Evolutionary conservation across 2,329 filamentous ascomycete species (phyloP), one percentile per base, ranked within the genome.

Genomic region (Aspergillus uvarum): DNA sequence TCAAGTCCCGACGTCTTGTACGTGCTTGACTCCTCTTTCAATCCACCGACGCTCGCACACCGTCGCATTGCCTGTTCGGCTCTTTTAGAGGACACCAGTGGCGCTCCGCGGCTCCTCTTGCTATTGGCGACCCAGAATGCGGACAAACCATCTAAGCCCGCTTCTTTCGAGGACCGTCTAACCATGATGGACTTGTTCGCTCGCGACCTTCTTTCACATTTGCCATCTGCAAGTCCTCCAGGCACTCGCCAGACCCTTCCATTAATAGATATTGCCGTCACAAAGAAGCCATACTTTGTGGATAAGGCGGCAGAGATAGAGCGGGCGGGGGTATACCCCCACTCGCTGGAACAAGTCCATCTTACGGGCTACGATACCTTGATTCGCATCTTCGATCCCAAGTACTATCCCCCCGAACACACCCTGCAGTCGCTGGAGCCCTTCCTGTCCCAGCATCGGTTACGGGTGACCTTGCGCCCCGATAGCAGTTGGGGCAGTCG

Each of bases 11-110:
- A 67, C n/a, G 66, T 70, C n/a, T 80, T 89, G 55, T 86, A 86
- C 72, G 85, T 89, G 58, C 79, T 88, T 50, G 86, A 88, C 69
- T 87, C 85, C 0, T 87, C 85, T 24, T 88, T 87, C 80, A 89
- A 89, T 63, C 86, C 86, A 11, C 86, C 86, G 1, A 86, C 84
- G 3, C 76, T 79, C 55, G 86, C 86, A 10, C 86, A 89, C 68
- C 75, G 83, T 19, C 76, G 77, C 22, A 82, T 89, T 35, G 83
- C 82, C 5, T 78, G 77, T 31, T 82, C 82, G 16, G 85, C 85
- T 2, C 64, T 88, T 5, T 72, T 75, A 49, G 73, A 77, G 44
- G 68, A 73, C 19, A 62, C 67, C 6, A 58, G 60, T 56, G 55
- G 58, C 38, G 63, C 68, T 24, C 62, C 78, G 69, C 59, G 85